phyloP scores from a whole-genome alignment of 495 filamentous ascomycete genomes.

The Geoglossum glabrum region DNA sequence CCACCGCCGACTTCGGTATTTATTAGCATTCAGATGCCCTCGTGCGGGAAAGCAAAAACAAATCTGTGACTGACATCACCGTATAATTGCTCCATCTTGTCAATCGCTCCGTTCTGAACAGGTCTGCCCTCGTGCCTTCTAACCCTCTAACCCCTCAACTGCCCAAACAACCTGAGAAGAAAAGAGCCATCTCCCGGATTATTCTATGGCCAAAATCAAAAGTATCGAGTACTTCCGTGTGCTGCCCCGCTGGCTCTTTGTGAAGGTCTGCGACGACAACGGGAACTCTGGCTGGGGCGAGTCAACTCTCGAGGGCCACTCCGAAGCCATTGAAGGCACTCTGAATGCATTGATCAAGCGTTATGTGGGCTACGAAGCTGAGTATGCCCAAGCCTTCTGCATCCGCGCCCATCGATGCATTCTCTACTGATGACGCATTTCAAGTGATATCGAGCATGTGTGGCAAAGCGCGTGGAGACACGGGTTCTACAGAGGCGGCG shows the following conservation, averaged over 20 bases:
- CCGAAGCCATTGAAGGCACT: slow-evolving; percentile 54
- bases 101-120: neutral
- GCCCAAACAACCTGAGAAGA: neutral
- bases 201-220: slow-evolving; percentile 45
- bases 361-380: slow-evolving; percentile 49
- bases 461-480: slow-evolving; percentile 55
- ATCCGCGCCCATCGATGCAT: neutral
- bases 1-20: neutral
- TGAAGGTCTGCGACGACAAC: slow-evolving; percentile 48
- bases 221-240: slow-evolving; percentile 58
- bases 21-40: neutral
- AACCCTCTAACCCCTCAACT: neutral
- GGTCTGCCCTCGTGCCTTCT: neutral
- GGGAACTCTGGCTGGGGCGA: slow-evolving; percentile 59
- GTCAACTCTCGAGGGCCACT: slow-evolving; percentile 57
- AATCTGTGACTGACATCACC: neutral
- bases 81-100: neutral
- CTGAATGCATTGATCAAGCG: slow-evolving; percentile 43
- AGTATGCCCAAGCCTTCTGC: slow-evolving; percentile 26
- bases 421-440: neutral
- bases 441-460: slow-evolving; percentile 60
- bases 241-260: slow-evolving; percentile 59
- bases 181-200: neutral
- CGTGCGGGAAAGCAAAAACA: neutral
- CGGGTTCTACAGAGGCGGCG: slow-evolving; percentile 65